phyloP scores from a whole-genome alignment of 2,329 filamentous ascomycete species.

The Diaporthe citri region DNA sequence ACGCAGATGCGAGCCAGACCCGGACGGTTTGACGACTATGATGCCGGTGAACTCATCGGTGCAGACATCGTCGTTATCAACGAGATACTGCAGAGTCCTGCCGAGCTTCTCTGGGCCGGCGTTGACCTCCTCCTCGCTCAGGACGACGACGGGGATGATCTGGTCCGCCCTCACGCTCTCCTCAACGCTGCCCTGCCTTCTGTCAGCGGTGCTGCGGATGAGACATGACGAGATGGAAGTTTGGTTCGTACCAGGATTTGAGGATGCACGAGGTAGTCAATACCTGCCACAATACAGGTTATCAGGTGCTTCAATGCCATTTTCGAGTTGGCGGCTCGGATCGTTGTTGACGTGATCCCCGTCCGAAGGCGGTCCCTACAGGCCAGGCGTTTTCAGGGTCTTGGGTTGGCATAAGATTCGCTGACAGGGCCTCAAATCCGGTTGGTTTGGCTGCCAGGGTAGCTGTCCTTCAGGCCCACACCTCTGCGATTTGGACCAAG shows the following conservation, averaged over 20 bases:
- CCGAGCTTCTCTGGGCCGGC: constrained; percentile 49
- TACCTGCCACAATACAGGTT: constrained; percentile 52
- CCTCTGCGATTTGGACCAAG: background rate
- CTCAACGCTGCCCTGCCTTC: constrained; percentile 53
- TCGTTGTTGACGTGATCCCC: constrained; percentile 23
- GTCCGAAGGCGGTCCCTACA: background rate
- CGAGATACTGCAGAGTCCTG: constrained; percentile 49
- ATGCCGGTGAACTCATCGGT: constrained; percentile 53
- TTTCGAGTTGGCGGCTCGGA: constrained; percentile 16
- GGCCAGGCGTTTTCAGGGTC: constrained; percentile 4
- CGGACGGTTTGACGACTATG: constrained; percentile 53
- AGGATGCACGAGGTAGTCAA: constrained; percentile 56
- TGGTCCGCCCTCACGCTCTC: constrained; percentile 57
- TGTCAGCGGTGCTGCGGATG: background rate
- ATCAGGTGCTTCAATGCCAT: constrained; percentile 40
- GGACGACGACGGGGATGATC: constrained; percentile 55
- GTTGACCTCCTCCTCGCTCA: constrained; percentile 54
- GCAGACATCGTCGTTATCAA: constrained; percentile 55
- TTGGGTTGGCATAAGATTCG: background rate
- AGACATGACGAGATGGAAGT: constrained; percentile 19
- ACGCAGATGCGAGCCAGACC: constrained; percentile 38
- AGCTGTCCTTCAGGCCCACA: background rate
- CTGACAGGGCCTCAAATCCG: background rate
- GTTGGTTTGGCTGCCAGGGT: background rate
- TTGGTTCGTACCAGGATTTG: constrained; percentile 49